phyloP scores from a whole-genome alignment of 2,329 filamentous ascomycete genomes.

The Nemania serpens region DNA sequence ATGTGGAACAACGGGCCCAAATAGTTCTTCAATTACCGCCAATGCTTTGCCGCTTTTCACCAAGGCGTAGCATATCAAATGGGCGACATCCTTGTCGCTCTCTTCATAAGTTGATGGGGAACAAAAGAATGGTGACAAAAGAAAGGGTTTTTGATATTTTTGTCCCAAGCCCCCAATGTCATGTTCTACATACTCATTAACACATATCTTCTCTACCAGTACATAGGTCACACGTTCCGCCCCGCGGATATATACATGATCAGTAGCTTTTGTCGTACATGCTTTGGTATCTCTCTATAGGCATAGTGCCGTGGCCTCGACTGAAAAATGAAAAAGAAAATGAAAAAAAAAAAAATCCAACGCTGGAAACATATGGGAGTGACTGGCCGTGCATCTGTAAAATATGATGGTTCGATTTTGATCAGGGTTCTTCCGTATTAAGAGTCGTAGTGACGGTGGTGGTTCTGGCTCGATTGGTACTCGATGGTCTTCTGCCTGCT shows the following conservation, averaged over 20 bases:
- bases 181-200: constrained; percentile 22
- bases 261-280: constrained; percentile 26
- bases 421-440: constrained; percentile 17
- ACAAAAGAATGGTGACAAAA: neutral
- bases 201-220: neutral
- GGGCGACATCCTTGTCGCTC: too few species aligned
- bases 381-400: constrained; percentile 17
- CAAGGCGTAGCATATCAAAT: too few species aligned
- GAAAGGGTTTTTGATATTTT: constrained; percentile 3
- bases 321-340: neutral
- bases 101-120: too few species aligned
- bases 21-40: too few species aligned
- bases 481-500: constrained; percentile 36
- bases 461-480: constrained; percentile 27
- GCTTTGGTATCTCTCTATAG: constrained; percentile 33
- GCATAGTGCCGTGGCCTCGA: neutral
- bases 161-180: constrained; percentile 2
- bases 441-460: constrained; percentile 35
- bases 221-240: constrained; percentile 6
- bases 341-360: neutral
- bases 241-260: constrained; percentile 23
- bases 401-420: neutral
- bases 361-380: constrained; percentile 11
- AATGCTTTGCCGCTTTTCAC: too few species aligned
- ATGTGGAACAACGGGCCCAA: too few species aligned